Evolutionary conservation across 129 eudicot genomes (phyloP), one percentile per base, ranked within the genome.

Genomic region (Dittrichia graveolens): DNA sequence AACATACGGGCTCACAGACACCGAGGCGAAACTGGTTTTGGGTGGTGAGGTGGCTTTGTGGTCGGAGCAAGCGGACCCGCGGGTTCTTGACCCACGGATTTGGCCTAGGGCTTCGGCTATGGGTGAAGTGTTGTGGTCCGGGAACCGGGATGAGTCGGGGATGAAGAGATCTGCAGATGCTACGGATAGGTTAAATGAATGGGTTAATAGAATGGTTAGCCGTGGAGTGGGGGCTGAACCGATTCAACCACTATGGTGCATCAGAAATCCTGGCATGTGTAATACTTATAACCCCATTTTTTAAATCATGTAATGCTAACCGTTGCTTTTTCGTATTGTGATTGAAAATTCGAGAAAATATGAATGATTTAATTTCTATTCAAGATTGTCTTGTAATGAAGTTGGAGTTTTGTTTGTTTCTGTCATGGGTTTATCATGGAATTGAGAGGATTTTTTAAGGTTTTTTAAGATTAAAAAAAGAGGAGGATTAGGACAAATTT

Each of bases 31-130:
- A 62, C 48, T 94, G 80, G 96, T 94, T n/a, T 37, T 94, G 65
- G 98, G 98, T 13, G 98, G 97, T 15, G 98, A 94, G 87, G 93
- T 88, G 69, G 96, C 97, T 8, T 58, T 94, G 69, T 94, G 98
- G 98, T 85, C 91, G 1, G 98, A 94, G 79, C 98, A 94, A 62
- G 87, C 97, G 2, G 97, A 88, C 71, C 9, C 86, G 4, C 90
- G 78, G 1, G 93, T 88, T 18, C 70, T 94, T 37, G 98, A 94
- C 73, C 55, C 91, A 6, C 80, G 91, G 61, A 75, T 83, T 1
- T 94, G 97, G 98, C 98, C 98, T 0, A 60, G 97, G 45, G 87
- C 89, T 42, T 85, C 96, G 5, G 89, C 98, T 0, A 19, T 88
- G 89, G 98, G 85, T 0, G 98, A 94, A 66, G 65, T 87, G 2